Conservation (phyloP, 164 flowering plant species). For the Nymphaea colorata region DNA sequence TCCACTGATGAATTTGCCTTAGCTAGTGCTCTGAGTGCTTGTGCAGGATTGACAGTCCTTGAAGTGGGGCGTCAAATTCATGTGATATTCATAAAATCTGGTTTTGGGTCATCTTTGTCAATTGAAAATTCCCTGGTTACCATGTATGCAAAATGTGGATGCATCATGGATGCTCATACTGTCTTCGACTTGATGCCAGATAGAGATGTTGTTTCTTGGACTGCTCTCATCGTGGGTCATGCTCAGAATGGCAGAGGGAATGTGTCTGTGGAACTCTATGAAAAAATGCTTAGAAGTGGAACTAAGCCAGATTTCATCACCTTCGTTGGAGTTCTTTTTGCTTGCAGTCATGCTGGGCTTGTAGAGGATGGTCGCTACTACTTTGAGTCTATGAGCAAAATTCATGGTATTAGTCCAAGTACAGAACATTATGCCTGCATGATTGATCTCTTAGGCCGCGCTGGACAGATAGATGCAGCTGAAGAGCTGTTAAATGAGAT, state of each 20-base stretch:
- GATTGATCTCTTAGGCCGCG: conserved; percentile 72
- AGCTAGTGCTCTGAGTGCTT: conserved; percentile 56
- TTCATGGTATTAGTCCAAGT: conserved; percentile 55
- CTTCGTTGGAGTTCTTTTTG: conserved; percentile 69
- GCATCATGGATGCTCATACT: conserved; percentile 47
- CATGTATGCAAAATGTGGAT: conserved; percentile 76
- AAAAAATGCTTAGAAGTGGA: conserved; percentile 51
- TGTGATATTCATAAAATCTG: conserved; percentile 32
- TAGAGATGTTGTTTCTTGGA: conserved; percentile 69
- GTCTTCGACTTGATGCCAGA: conserved; percentile 43
- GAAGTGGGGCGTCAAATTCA: conserved; percentile 73
- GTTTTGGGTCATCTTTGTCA: conserved; percentile 39
- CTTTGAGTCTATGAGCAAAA: conserved; percentile 50
- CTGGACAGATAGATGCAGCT: conserved; percentile 62
- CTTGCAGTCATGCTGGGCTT: conserved; percentile 84
- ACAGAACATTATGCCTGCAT: conserved; percentile 76
- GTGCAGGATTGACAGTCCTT: conserved; percentile 54
- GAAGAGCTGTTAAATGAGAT: conserved; percentile 41
- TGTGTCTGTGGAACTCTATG: conserved; percentile 41
- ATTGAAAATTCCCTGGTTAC: conserved; percentile 64
- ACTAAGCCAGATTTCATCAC: conserved; percentile 60
- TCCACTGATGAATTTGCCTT: conserved; percentile 42
- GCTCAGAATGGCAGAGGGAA: conserved; percentile 66
- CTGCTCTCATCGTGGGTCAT: conserved; percentile 65
- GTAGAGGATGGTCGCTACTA: conserved; percentile 37